These are phyloP conservation scores for Hypoxylon sp. DNA, from an alignment of 2,329 filamentous ascomycete species.

Conservation along the genomic window DNA sequence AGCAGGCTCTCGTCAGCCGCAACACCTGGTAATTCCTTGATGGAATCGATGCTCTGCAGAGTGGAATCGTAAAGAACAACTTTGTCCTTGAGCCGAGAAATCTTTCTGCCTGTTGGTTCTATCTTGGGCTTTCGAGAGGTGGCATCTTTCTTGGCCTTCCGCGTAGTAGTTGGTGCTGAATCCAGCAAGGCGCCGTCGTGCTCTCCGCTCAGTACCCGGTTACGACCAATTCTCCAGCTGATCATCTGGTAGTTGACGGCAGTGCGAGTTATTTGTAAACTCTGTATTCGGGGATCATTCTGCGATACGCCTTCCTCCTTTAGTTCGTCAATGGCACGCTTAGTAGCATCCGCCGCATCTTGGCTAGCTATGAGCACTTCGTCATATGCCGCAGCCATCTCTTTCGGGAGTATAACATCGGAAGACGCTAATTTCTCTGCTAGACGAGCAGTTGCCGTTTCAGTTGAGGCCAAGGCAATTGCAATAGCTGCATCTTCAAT, in stretches of 20 bases:
- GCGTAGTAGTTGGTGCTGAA: slow-evolving; percentile 61
- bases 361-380: slow-evolving; percentile 91
- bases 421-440: slow-evolving; percentile 63
- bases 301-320: slow-evolving; percentile 85
- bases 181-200: slow-evolving; percentile 79
- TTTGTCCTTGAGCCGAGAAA: slow-evolving; percentile 86
- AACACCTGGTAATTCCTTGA: slow-evolving; percentile 90
- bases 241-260: slow-evolving; percentile 95
- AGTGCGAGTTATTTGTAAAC: slow-evolving; percentile 90
- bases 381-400: slow-evolving; percentile 90
- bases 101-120: slow-evolving; percentile 79
- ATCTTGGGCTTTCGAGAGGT: slow-evolving; percentile 58
- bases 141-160: slow-evolving; percentile 69
- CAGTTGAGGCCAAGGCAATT: slow-evolving; percentile 81
- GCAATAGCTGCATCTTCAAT: slow-evolving; percentile 96
- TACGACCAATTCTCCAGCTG: slow-evolving; percentile 94
- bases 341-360: slow-evolving; percentile 93
- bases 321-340: slow-evolving; percentile 92
- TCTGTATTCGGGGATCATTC: slow-evolving; percentile 89
- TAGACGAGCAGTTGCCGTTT: slow-evolving; percentile 66
- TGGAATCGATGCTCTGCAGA: slow-evolving; percentile 89
- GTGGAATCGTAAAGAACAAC: slow-evolving; percentile 92
- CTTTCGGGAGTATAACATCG: slow-evolving; percentile 66
- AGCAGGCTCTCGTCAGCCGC: slow-evolving; percentile 85
- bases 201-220: slow-evolving; percentile 87